Percentiles rank a stretch among this genome's conserved stretches.
Evolutionary conservation across 208 protist genomes (phyloP).

Genomic region (Leishmania gerbilli): DNA sequence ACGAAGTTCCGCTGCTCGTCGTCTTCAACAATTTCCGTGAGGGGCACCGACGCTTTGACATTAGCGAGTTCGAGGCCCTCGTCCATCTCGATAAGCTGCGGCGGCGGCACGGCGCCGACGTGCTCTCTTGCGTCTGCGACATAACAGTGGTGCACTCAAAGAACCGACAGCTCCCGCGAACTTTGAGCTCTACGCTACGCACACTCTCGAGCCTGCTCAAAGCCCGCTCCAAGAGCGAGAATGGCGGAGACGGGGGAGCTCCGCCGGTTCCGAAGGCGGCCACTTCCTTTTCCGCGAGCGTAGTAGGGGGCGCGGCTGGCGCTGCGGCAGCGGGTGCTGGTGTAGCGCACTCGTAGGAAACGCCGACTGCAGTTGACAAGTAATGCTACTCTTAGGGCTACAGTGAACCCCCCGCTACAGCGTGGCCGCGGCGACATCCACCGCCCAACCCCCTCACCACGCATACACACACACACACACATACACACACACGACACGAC

Average conservation of each 20-base stretch:
- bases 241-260: background rate
- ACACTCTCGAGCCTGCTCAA: slow-evolving; percentile 52
- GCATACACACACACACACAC: too few relatives aligned
- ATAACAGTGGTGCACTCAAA: slow-evolving; percentile 66
- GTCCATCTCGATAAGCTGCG: slow-evolving; percentile 57
- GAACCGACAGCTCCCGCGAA: slow-evolving; percentile 40
- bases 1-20: slow-evolving; percentile 59
- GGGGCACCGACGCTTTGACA: slow-evolving; percentile 34
- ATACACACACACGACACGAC: background rate
- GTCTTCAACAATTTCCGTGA: slow-evolving; percentile 86
- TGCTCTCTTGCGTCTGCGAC: slow-evolving; percentile 75
- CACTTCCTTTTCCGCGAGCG: slow-evolving; percentile 1
- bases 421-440: background rate
- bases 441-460: too few relatives aligned
- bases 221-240: slow-evolving; percentile 3
- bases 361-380: background rate
- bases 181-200: slow-evolving; percentile 44
- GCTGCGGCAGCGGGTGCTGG: slow-evolving; percentile 14
- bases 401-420: background rate
- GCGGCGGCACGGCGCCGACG: slow-evolving; percentile 29
- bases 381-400: background rate
- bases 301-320: slow-evolving; percentile 6
- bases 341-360: background rate
- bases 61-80: slow-evolving; percentile 39
- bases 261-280: slow-evolving; percentile 32